These are phyloP conservation scores for Gaultheria prostrata DNA, from an alignment of 148 eudicot genomes.

Conservation along the genomic window DNA sequence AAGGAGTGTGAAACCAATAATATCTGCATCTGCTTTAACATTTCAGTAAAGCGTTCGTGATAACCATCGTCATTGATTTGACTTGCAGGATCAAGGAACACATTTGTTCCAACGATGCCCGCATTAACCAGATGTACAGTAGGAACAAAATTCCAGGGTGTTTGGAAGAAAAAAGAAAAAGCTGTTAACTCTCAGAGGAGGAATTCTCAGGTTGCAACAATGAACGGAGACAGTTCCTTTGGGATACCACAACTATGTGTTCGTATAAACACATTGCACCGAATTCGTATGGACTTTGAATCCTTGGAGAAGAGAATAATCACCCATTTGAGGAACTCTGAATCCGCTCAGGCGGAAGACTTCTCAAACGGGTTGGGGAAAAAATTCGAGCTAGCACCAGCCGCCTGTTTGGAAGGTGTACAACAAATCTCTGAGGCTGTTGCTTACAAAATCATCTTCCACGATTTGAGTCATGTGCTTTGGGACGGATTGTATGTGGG, in stretches of 20 bases:
- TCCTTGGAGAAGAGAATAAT: conserved; percentile 76
- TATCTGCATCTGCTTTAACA: background rate
- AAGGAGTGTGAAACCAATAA: background rate
- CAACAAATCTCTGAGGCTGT: conserved; percentile 70
- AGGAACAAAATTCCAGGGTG: conserved; percentile 62
- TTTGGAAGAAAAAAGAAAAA: conserved; percentile 87
- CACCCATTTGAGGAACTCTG: conserved; percentile 83
- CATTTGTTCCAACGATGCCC: conserved; percentile 82
- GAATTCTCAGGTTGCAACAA: conserved; percentile 68
- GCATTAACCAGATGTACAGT: conserved; percentile 83
- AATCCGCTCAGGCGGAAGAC: conserved; percentile 74
- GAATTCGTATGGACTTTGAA: conserved; percentile 61
- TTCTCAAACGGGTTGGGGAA: conserved; percentile 59
- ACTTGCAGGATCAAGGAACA: conserved; percentile 74
- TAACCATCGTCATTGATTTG: conserved; percentile 11
- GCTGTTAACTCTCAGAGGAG: conserved; percentile 50
- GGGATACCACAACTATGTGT: conserved; percentile 71
- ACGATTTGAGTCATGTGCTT: conserved; percentile 19
- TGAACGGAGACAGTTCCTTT: conserved; percentile 49
- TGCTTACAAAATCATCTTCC: conserved; percentile 23
- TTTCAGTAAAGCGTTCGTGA: background rate
- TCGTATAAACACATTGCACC: conserved; percentile 76
- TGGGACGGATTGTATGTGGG: conserved; percentile 90
- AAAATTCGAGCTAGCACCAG: conserved; percentile 71
- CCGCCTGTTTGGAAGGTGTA: conserved; percentile 76